Evolutionary conservation across 345 rosid species (phyloP), one percentile per base, ranked within the genome.

Genomic region (Garcia nutans): DNA sequence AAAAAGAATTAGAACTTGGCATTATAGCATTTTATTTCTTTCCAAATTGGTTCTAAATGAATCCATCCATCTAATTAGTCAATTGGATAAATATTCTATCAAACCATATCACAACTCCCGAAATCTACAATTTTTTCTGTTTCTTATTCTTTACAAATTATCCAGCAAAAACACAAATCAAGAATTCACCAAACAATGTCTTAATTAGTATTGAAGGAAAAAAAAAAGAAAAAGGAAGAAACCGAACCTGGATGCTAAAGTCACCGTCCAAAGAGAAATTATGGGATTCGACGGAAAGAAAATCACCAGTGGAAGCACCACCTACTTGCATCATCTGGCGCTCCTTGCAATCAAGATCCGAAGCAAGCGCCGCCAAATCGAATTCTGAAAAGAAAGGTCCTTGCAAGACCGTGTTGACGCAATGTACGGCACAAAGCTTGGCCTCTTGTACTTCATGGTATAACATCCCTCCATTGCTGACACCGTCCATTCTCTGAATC

Each of bases 371-470:
- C 63, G 97, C 99, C 82, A 95, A 85, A 88, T 93, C 97, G 68
- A 96, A 78, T 82, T 96, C 98, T 56, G 98, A 91, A 86, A 93
- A 96, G 88, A 96, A 93, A 5, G 99, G 98, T 9, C 99, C 99
- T 65, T 96, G 97, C 74, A 96, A 83, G 59, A 88, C 97, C 58
- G 97, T 89, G 88, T 96, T 96, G 71, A 93, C 97, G 87, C 99
- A 96, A 89, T 96, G 99, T 22, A 96, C 98, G 26, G 98, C 99
- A 87, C 99, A 93, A 2, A 96, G 92, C 88, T 92, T 93, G 13
- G 97, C 86, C 87, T 96, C 99, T 76, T 96, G 98, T 10, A 96
- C 99, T 91, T 96, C 97, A 80, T 93, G 97, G 87, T 96, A 96
- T 88, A 96, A 79, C 89, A 96, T 93, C 76, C 98, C 99, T 31